These are phyloP conservation scores for Crithidia acanthocephali DNA, from an alignment of 208 protist genomes.

Conservation along the genomic window DNA sequence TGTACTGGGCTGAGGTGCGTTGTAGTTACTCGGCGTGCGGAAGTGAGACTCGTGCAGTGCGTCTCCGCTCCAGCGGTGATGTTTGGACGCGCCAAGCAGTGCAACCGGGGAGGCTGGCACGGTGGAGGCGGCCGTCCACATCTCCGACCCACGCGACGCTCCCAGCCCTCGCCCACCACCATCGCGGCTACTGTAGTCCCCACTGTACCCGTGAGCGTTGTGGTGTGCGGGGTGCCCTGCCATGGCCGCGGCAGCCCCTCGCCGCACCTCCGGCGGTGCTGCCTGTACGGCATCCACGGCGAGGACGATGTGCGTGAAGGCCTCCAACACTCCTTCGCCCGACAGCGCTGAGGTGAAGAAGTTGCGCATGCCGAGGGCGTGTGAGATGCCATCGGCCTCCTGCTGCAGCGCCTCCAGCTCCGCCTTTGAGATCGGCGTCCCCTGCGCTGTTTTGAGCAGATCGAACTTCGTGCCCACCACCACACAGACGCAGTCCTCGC, in stretches of 20 bases:
- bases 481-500: constrained; percentile 52
- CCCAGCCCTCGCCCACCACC: background rate
- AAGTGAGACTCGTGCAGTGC: background rate
- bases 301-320: constrained; percentile 54
- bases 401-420: constrained; percentile 15
- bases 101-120: constrained; percentile 12
- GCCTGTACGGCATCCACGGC: constrained; percentile 50
- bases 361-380: constrained; percentile 51
- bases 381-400: constrained; percentile 46
- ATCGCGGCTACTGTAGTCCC: background rate
- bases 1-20: too few relatives aligned
- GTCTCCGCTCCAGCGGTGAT: background rate
- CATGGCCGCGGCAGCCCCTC: background rate
- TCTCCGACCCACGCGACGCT: background rate
- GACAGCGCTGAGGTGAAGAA: constrained; percentile 43
- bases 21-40: background rate
- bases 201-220: background rate
- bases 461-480: constrained; percentile 55
- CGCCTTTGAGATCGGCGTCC: background rate
- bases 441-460: constrained; percentile 16
- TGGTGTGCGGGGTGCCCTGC: background rate
- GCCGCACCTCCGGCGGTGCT: constrained; percentile 8
- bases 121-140: constrained; percentile 23
- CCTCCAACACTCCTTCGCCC: constrained; percentile 44
- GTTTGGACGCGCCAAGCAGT: background rate